Evolutionary conservation across 1,139 yeast genomes (phyloP), one percentile per base, ranked within the genome.

Genomic region (Taiozyma onychis): DNA sequence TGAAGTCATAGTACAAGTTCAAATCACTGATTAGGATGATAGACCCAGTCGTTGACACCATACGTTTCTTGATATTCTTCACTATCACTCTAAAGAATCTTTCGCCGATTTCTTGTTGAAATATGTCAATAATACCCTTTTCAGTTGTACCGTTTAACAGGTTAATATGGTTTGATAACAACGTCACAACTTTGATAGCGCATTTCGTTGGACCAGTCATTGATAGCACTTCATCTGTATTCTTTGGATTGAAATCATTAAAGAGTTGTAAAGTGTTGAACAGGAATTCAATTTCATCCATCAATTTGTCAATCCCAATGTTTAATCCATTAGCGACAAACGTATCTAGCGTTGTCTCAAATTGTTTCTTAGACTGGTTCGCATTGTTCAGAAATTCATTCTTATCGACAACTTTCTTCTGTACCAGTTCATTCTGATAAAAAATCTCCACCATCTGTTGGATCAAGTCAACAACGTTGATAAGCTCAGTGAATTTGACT

Each of bases 381-480:
- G 95, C 81, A 21, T 89, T 88, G 54, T 88, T 84, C 50, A 89
- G 72, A 60, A 91, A 87, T 51, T 95, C 95, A 56, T 85, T 86
- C 52, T 81, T 78, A 59, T 81, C 83, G 27, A 89, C 80, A 27
- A 85, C 76, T 44, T 78, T 78, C 46, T 79, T 72, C 43, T 75
- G 69, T 3, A 87, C 77, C 57, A 93, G 74, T 64, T 93, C 98
- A 63, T 88, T 93, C 58, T 88, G 86, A 67, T 89, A 91, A 61
- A 93, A 93, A 2, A 90, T 89, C 53, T 88, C 93, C 44, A 90
- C 72, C 96, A 93, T 89, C 65, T 91, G 98, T 61, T 89, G 86
- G 32, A 93, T 88, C 54, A 91, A 72, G 65, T 93, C 99, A 8
- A 97, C 98, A 58, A 89, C 84, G 60, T 91, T 93, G 43, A 93